phyloP scores from a whole-genome alignment of 805 yeast genomes.

The Pichia eremophila region DNA sequence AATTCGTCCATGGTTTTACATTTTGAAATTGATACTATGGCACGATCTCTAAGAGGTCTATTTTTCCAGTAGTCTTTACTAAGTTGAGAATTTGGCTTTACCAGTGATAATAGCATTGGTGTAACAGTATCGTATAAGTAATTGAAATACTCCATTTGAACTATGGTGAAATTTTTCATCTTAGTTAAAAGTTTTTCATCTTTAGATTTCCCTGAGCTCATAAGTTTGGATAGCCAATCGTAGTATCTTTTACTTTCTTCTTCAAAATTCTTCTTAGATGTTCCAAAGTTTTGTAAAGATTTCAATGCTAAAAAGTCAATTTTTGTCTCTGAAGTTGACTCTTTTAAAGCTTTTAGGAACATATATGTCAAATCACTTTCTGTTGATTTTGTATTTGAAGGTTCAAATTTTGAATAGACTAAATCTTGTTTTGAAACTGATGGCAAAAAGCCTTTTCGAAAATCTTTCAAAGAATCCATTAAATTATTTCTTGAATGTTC shows the following conservation, averaged over 20 bases:
- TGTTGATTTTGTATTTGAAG: background rate
- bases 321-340: conserved; percentile 2
- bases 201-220: conserved; percentile 26
- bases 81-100: background rate
- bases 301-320: background rate
- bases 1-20: conserved; percentile 16
- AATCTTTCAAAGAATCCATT: conserved; percentile 5
- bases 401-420: conserved; percentile 1
- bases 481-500: conserved; percentile 3
- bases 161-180: conserved; percentile 22
- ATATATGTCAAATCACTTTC: background rate
- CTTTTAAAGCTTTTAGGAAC: conserved; percentile 4
- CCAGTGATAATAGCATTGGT: conserved; percentile 11
- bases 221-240: conserved; percentile 27
- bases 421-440: conserved; percentile 1
- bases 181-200: conserved; percentile 26
- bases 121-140: conserved; percentile 22
- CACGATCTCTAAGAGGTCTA: conserved; percentile 13
- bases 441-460: conserved; percentile 6
- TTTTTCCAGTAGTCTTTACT: conserved; percentile 5
- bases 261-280: conserved; percentile 23
- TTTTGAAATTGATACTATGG: conserved; percentile 14
- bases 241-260: conserved; percentile 30
- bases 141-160: conserved; percentile 24
- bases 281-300: conserved; percentile 1